A percentile compares a stretch with the other conserved stretches of the same genome.
Conservation (phyloP, 2,329 filamentous ascomycete genomes). For the Botrytis porri region DNA sequence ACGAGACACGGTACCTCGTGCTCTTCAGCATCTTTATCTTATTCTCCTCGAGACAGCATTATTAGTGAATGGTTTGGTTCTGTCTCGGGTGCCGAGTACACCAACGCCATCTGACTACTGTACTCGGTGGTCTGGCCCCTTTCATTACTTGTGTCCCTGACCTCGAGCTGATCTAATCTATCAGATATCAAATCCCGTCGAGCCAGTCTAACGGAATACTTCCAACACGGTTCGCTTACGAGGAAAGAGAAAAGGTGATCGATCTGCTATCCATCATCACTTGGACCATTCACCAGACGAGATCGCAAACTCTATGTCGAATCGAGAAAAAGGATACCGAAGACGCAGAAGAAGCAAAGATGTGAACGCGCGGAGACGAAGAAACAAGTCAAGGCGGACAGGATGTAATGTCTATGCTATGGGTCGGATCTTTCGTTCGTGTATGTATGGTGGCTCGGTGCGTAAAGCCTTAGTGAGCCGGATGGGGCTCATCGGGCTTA, state of each 20-base stretch:
- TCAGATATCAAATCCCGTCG: neutral
- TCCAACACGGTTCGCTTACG: neutral
- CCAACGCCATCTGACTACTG: too few species aligned
- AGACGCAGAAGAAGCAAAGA: neutral
- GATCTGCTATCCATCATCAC: neutral
- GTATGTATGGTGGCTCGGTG: neutral
- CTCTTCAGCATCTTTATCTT: neutral
- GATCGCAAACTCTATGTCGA: neutral
- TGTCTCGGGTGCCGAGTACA: neutral
- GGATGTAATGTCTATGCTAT: too few species aligned
- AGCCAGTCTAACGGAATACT: neutral
- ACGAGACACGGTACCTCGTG: neutral
- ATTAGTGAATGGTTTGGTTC: neutral
- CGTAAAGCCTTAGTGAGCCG: neutral
- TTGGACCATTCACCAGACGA: neutral
- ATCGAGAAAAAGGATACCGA: neutral
- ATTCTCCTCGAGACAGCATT: conserved; percentile 2
- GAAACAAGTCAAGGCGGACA: neutral
- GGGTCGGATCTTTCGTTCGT: neutral
- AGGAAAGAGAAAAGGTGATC: neutral
- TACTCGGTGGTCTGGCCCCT: neutral
- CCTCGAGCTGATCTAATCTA: neutral
- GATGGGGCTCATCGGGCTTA: neutral
- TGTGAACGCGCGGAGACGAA: neutral
- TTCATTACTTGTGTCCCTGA: neutral